Percentiles rank a stretch among this genome's conserved stretches.
Evolutionary conservation across 345 rosid species (phyloP).

Genomic region (Lepidium didymum): DNA sequence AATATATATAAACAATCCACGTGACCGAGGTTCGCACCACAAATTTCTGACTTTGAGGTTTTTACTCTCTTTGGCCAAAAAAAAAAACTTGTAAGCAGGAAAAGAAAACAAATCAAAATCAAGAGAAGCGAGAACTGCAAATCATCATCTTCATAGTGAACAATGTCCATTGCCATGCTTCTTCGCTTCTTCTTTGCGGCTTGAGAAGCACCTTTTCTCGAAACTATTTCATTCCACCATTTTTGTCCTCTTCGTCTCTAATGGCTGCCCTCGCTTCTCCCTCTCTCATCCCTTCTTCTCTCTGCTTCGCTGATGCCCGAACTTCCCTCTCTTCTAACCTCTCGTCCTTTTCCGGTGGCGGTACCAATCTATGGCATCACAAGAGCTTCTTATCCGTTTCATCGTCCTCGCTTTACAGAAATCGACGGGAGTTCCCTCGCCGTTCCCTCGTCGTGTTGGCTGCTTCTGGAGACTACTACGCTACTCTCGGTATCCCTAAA

Average conservation of each 20-base stretch:
- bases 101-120: neutral
- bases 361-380: slow-evolving; percentile 40
- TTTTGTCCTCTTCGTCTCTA: too few species aligned
- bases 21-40: slow-evolving; percentile 29
- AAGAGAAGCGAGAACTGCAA: neutral
- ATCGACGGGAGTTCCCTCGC: slow-evolving; percentile 27
- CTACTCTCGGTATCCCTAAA: slow-evolving; percentile 78
- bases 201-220: neutral
- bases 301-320: slow-evolving; percentile 30
- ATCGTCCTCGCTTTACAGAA: slow-evolving; percentile 21
- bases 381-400: slow-evolving; percentile 34
- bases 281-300: slow-evolving; percentile 41
- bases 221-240: too few species aligned
- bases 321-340: slow-evolving; percentile 30
- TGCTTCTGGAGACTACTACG: slow-evolving; percentile 81
- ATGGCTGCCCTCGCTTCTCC: slow-evolving; percentile 42
- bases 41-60: neutral
- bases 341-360: slow-evolving; percentile 40
- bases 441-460: slow-evolving; percentile 38
- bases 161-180: neutral
- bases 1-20: neutral
- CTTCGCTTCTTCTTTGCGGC: neutral
- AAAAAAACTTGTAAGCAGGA: neutral
- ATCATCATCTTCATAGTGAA: neutral
- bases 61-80: neutral